Evolutionary conservation across 768 basidiomycete species (phyloP).

Genomic region (Tephrocybe sp.): DNA sequence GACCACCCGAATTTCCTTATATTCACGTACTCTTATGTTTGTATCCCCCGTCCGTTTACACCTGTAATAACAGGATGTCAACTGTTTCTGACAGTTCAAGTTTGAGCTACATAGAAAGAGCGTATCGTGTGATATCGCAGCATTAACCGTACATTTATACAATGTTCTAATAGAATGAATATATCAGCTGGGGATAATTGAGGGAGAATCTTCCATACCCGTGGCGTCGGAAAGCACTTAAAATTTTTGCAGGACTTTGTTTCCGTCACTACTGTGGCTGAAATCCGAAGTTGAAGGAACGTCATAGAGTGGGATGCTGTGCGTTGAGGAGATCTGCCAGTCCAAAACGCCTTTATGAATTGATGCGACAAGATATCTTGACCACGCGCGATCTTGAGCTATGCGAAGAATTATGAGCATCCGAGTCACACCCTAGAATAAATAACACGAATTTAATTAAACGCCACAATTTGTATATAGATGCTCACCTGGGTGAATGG

Average conservation of each 20-base stretch:
- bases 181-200: too few species aligned
- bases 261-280: not conserved
- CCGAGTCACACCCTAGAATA: conserved; percentile 18
- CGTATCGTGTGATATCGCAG: too few species aligned
- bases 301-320: conserved; percentile 20
- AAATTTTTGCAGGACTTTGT: not conserved
- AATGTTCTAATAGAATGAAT: too few species aligned
- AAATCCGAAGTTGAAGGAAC: conserved; percentile 11
- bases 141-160: too few species aligned
- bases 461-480: not conserved
- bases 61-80: too few species aligned
- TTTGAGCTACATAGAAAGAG: not conserved
- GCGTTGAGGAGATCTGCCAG: conserved; percentile 22
- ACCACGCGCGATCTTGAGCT: conserved; percentile 24
- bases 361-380: conserved; percentile 18
- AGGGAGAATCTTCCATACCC: too few species aligned
- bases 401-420: conserved; percentile 21
- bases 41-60: too few species aligned
- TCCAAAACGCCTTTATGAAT: conserved; percentile 19
- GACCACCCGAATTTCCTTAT: too few species aligned
- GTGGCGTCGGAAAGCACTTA: not conserved
- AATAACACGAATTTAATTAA: not conserved
- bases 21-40: too few species aligned
- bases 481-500: conserved; percentile 31
- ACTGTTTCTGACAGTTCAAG: too few species aligned